Conservation (phyloP, 805 yeast genomes). For the Saccharomyces paradoxus region DNA sequence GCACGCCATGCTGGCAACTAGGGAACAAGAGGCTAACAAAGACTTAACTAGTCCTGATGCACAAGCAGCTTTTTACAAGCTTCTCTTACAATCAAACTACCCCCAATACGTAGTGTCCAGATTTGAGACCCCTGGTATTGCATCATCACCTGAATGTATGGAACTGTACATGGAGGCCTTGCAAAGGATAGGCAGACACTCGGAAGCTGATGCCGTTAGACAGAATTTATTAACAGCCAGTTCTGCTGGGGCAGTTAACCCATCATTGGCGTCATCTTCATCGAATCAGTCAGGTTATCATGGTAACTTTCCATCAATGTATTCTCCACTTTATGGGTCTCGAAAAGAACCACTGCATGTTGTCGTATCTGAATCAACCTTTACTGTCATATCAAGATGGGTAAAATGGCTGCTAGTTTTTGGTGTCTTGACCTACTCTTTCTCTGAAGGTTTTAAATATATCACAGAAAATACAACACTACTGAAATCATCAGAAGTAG, state of each 20-base stretch:
- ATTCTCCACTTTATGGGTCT: constrained; percentile 43
- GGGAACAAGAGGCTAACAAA: constrained; percentile 82
- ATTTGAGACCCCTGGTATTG: constrained; percentile 90
- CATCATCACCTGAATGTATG: constrained; percentile 71
- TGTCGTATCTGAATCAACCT: constrained; percentile 77
- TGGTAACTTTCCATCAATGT: constrained; percentile 23
- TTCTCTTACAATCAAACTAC: constrained; percentile 67
- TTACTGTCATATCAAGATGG: constrained; percentile 76
- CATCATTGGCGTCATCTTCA: constrained; percentile 24
- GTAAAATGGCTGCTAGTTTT: constrained; percentile 80
- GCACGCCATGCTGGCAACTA: constrained; percentile 42
- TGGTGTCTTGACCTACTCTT: constrained; percentile 72
- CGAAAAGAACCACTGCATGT: constrained; percentile 86
- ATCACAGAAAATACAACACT: constrained; percentile 65
- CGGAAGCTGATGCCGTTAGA: constrained; percentile 66
- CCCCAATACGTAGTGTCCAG: constrained; percentile 96
- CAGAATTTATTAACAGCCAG: constrained; percentile 36
- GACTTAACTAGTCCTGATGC: constrained; percentile 56
- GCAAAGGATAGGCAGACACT: constrained; percentile 63
- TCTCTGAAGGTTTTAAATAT: constrained; percentile 68
- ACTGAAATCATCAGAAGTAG: constrained; percentile 61
- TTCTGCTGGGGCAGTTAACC: constrained; percentile 29
- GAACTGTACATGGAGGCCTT: constrained; percentile 74
- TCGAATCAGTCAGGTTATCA: constrained; percentile 17
- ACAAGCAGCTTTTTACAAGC: constrained; percentile 79